Evolutionary conservation across 257 asterid species (phyloP), one percentile per base, ranked within the genome.

Genomic region (Nicotiana benthamiana): DNA sequence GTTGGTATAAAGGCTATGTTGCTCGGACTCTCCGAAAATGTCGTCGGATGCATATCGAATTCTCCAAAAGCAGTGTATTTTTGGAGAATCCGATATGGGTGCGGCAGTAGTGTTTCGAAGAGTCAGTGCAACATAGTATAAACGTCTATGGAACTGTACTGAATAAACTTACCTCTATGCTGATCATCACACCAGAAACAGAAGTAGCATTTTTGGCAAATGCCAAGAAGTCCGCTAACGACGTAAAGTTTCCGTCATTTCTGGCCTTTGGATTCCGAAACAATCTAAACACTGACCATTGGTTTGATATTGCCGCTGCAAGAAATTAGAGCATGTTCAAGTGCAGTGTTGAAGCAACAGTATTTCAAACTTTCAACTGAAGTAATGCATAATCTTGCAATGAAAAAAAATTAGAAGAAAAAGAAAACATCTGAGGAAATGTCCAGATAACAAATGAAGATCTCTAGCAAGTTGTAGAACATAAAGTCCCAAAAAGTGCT

Each of bases 141-240:
- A 83, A 59, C 53, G 28, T 54, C 59, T 63, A 56, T 74, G 79
- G 66, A 82, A 56, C 32, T 60, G 59, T 18, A 75, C 36, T 62
- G 28, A 62, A 77, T 68, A 48, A 80, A 86, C 90, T 84, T 80
- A 92, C 98, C 94, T 91, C 95, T 46, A 92, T 84, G 66, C 87
- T 75, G 84, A 92, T 88, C 80, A 92, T 54, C 83, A 94, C 90
- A 84, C 97, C 97, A 82, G 94, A 88, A 83, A 90, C 87, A 30
- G 95, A 88, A 79, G 93, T 74, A 26, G 91, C 83, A 76, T 91
- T 90, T n/a, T 81, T 83, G 52, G 97, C 92, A 63, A 89, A 77
- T 79, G 84, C 88, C 87, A 92, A 84, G 84, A 94, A 92, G 18
- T 92, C 91, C 22, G 89, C 89, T 75, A 92, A 83, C 75, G 54